A percentile compares a stretch with the other conserved stretches of the same genome.
These are phyloP conservation scores for Nicotiana paniculata DNA, from an alignment of 257 asterid genomes.

Conservation along the genomic window DNA sequence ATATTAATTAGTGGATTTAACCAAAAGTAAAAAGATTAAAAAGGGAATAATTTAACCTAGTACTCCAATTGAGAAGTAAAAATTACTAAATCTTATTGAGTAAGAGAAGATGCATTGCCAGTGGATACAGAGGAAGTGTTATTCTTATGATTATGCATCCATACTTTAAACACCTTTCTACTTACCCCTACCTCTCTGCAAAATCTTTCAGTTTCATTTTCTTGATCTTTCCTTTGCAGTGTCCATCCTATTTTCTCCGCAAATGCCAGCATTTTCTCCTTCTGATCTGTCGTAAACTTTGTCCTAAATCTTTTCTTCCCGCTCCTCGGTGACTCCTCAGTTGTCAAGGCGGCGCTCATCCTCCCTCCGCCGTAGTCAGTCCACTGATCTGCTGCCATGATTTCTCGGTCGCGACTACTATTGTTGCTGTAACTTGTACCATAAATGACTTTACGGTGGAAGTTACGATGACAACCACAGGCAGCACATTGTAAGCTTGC, in stretches of 20 bases:
- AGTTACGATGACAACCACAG: slow-evolving; percentile 77
- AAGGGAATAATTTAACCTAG: neutral
- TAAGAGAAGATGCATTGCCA: slow-evolving; percentile 54
- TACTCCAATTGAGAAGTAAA: neutral
- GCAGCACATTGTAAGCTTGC: slow-evolving; percentile 46
- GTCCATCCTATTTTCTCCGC: slow-evolving; percentile 73
- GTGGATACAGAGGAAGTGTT: slow-evolving; percentile 20
- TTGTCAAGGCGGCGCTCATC: neutral
- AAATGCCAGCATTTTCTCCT: slow-evolving; percentile 58
- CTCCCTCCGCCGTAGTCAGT: neutral
- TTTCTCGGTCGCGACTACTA: slow-evolving; percentile 8
- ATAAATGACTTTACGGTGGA: slow-evolving; percentile 42
- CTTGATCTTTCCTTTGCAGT: slow-evolving; percentile 47
- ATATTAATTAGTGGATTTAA: neutral
- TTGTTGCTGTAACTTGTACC: slow-evolving; percentile 6
- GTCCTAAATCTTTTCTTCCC: slow-evolving; percentile 60
- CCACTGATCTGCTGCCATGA: neutral
- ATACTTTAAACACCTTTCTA: slow-evolving; percentile 69
- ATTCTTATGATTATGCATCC: slow-evolving; percentile 80
- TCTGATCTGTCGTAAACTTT: slow-evolving; percentile 61
- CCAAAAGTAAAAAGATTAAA: neutral
- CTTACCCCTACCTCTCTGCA: slow-evolving; percentile 56
- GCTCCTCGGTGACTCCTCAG: slow-evolving; percentile 17
- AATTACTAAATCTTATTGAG: slow-evolving; percentile 23
- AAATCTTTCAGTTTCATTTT: slow-evolving; percentile 60